Base-by-base conservation (phyloP, 768 basidiomycete species). In the Mycena sanguinolenta region DNA sequence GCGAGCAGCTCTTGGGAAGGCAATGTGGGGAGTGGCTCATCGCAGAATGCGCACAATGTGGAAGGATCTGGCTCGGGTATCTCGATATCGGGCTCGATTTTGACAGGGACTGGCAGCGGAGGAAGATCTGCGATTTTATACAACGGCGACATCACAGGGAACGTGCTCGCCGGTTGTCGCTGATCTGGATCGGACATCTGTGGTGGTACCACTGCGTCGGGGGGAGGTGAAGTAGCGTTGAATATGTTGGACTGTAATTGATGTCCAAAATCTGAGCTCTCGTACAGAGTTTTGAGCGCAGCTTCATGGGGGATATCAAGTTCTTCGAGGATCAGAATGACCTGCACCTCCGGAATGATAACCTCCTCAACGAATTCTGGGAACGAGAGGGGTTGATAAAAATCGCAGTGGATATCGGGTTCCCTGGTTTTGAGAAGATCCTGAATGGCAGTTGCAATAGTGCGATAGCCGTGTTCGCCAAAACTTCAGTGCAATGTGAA, bases 41-140 rank as follows among this genome's bases (percentile, higher is more conserved):
- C 66, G 38, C 66, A 67, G 28, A 60, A 67, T 21, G 58, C 8
- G 21, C 66, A 67, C 9, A 67, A 34, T 7, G 25, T 34, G 2
- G 23, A 34, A 0, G 66, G 58, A 42, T 55, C 59, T 27, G 28
- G 23, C 5, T 52, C 46, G 16, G 30, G 50, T 13, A 34, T 13
- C 2, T 52, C 57, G 14, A 21, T 54, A 13, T 54, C 53, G 10
- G 32, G 4, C 4, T 32, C 16, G 13, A 30, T 16, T 30, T 54
- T 30, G 16, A 14, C 16, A 6, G 8, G 6, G 53, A 21, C 17
- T 19, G 39, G 17, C 39, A 14, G 32, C 1, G 61, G 61, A 27
- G 32, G 32, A 34, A 49, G 39, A 39, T 64, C 52, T 4, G 34
- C 17, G 17, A 64, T 16, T 7, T 54, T 50, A 3, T 3, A 46